Percentiles rank a stretch among this genome's conserved stretches.
Conservation (phyloP, 2,329 filamentous ascomycete species). For the Aureobasidium sp. region DNA sequence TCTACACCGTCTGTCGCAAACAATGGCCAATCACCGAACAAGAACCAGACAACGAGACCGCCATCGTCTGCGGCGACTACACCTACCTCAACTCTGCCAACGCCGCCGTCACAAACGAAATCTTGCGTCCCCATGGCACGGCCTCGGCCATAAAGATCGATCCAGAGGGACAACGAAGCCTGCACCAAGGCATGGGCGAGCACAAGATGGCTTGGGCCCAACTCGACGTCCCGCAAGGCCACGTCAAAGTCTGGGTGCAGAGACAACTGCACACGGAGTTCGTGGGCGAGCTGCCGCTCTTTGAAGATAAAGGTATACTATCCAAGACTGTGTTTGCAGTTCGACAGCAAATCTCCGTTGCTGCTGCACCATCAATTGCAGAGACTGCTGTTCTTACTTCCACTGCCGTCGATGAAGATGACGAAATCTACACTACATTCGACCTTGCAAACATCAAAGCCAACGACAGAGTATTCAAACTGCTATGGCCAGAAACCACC, state of each 20-base stretch:
- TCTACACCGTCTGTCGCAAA: slow-evolving; percentile 13
- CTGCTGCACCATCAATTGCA: not conserved
- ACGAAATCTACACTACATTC: slow-evolving; percentile 10
- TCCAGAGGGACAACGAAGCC: not conserved
- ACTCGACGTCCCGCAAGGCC: not conserved
- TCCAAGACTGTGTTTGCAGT: not conserved
- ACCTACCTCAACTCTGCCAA: slow-evolving; percentile 11
- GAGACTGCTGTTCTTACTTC: not conserved
- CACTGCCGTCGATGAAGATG: not conserved
- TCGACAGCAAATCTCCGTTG: not conserved
- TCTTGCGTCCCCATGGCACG: not conserved
- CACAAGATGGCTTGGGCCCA: not conserved
- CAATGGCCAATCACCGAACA: not conserved
- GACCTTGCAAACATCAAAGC: slow-evolving; percentile 9
- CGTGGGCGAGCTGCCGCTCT: not conserved
- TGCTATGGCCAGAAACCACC: not conserved
- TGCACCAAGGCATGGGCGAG: not conserved
- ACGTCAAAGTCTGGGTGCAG: slow-evolving; percentile 9
- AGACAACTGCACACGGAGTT: not conserved
- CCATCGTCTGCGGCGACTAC: not conserved
- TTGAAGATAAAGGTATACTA: not conserved
- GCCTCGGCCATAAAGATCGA: not conserved
- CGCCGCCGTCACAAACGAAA: not conserved
- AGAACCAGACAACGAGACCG: not conserved
- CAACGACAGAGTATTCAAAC: not conserved